A percentile compares a stretch with the other conserved stretches of the same genome.
These are phyloP conservation scores for Hypoxylon sp. DNA, from an alignment of 2,329 filamentous ascomycete species.

Conservation along the genomic window DNA sequence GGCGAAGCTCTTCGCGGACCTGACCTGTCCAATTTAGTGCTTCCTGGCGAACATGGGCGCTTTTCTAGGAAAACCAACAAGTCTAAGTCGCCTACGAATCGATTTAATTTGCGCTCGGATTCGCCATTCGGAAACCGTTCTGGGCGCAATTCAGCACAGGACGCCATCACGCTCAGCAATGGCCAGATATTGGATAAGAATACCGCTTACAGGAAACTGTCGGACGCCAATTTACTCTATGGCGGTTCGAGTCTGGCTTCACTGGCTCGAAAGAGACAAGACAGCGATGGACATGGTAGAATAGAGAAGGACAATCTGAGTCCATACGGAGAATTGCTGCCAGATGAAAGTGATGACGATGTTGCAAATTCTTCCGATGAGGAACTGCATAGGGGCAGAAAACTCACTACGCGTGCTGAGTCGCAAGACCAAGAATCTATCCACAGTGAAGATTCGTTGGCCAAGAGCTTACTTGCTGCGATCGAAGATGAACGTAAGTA, in stretches of 20 bases:
- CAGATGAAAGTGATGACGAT: slow-evolving; percentile 77
- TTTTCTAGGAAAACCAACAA: slow-evolving; percentile 60
- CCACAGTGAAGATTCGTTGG: slow-evolving; percentile 53
- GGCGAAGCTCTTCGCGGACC: slow-evolving; percentile 68
- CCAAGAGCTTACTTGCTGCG: slow-evolving; percentile 76
- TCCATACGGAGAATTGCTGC: slow-evolving; percentile 75
- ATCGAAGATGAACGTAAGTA: slow-evolving; percentile 86
- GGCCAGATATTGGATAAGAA: slow-evolving; percentile 76
- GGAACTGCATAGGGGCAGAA: slow-evolving; percentile 74
- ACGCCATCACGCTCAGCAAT: slow-evolving; percentile 69
- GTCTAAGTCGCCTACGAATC: slow-evolving; percentile 69
- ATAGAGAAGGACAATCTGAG: slow-evolving; percentile 77
- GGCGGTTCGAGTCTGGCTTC: slow-evolving; percentile 74
- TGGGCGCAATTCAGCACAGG: slow-evolving; percentile 53
- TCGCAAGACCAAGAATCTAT: slow-evolving; percentile 57
- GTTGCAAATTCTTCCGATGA: slow-evolving; percentile 71
- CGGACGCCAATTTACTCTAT: slow-evolving; percentile 77
- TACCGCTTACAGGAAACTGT: slow-evolving; percentile 78
- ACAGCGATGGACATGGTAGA: slow-evolving; percentile 64
- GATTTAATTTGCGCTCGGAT: slow-evolving; percentile 65
- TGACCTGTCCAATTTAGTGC: slow-evolving; percentile 65
- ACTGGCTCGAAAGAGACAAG: slow-evolving; percentile 70
- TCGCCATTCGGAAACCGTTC: slow-evolving; percentile 60
- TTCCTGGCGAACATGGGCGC: slow-evolving; percentile 63
- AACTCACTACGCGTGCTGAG: slow-evolving; percentile 66